Evolutionary conservation across 805 yeast genomes (phyloP), one percentile per base, ranked within the genome.

Genomic region (Wickerhamiella allomyrinae): DNA sequence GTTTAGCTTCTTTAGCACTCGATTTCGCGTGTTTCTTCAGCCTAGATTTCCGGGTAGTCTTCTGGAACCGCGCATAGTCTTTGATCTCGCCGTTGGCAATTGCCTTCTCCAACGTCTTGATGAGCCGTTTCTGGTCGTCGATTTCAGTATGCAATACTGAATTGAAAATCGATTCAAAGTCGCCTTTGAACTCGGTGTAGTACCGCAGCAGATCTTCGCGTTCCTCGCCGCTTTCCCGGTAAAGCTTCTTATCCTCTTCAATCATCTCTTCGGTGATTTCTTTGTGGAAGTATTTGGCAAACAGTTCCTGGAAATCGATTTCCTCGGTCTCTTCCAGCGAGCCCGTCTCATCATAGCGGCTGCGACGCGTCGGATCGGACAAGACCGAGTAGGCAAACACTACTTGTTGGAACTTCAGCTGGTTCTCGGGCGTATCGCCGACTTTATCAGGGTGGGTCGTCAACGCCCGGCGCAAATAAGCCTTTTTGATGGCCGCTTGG

Each of bases 371-470:
- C 0, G 68, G 62, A 53, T 85, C 91, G 21, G 74, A 66, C 20
- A 85, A 62, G 0, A 85, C 68, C 34, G 77, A 65, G 57, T 81
- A 83, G 17, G 94, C 78, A 52, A 82, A 77, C 55, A 83, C 87
- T 15, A 85, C 69, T 49, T 72, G 62, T 40, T 84, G 80, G 57
- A 86, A 85, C 39, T 53, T 61, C 9, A 48, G 59, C 29, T 58
- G 59, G 37, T 59, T 66, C 8, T 56, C 61, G 2, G 61, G 50
- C 37, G 50, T 53, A 8, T 62, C 61, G 53, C 63, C 66, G 37
- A 70, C 58, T 54, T 81, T 80, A 57, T 81, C 93, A 1, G 93
- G 93, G 55, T 81, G 93, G 46, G 71, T 68, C 39, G 63, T 60
- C 23, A 81, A 62, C 48, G 87, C 81, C 27, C 70, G 54, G 45